These are phyloP conservation scores for Pyrus communis DNA, from an alignment of 306 rosid genomes.

Conservation along the genomic window DNA sequence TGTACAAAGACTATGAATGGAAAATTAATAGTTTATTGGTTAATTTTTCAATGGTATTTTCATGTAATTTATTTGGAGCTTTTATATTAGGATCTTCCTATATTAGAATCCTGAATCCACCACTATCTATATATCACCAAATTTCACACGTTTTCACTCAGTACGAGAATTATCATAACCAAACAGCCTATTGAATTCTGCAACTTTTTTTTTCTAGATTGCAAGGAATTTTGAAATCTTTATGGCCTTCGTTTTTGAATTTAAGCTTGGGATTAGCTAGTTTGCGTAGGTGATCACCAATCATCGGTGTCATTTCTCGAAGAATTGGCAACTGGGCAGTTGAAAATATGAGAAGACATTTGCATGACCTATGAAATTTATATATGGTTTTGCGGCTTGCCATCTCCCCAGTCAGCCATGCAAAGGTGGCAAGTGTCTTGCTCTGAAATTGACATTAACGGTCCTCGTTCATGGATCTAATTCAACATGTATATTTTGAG, in stretches of 20 bases:
- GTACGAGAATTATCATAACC: background rate
- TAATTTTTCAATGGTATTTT: no score
- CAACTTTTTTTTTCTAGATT: background rate
- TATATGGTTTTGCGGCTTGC: background rate
- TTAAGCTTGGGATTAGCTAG: background rate
- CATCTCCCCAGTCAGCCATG: background rate
- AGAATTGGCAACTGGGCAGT: background rate
- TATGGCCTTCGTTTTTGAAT: background rate
- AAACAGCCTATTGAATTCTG: background rate
- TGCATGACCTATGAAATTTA: background rate
- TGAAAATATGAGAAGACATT: background rate
- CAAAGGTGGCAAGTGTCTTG: background rate
- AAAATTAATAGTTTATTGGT: no score
- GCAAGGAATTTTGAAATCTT: background rate
- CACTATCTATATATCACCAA: no score
- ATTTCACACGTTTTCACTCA: background rate
- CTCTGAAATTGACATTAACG: background rate
- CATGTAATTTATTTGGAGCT: no score
- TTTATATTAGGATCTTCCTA: no score
- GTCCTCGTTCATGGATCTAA: background rate
- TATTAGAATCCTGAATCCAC: no score
- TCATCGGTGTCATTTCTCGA: background rate
- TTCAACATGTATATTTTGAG: background rate
- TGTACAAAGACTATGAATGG: no score
- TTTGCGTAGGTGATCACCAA: background rate